Conservation (phyloP, 2,329 filamentous ascomycete genomes). For the Myriangium duriaei region DNA sequence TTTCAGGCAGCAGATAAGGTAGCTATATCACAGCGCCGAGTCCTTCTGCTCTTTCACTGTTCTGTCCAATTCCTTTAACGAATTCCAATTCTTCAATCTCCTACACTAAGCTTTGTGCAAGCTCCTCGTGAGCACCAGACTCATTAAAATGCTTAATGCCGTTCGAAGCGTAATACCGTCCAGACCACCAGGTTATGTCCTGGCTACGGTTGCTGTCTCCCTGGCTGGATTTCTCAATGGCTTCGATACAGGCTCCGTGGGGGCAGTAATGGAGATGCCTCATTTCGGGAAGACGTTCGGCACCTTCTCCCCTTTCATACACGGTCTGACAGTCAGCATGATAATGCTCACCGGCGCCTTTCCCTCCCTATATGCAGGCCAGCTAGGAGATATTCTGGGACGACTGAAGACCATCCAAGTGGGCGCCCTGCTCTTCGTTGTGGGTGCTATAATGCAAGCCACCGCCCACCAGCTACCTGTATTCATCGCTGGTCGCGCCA, state of each 20-base stretch:
- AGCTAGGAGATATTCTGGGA: slow-evolving; percentile 43
- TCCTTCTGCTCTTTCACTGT: too few relatives aligned
- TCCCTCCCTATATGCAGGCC: slow-evolving; percentile 44
- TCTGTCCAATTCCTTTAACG: too few relatives aligned
- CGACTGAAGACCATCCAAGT: slow-evolving; percentile 37
- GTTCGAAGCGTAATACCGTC: background rate
- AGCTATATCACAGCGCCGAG: too few relatives aligned
- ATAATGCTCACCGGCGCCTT: slow-evolving; percentile 45
- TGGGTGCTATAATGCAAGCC: slow-evolving; percentile 43
- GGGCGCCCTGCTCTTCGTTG: slow-evolving; percentile 39
- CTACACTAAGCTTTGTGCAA: too few relatives aligned
- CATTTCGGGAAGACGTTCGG: slow-evolving; percentile 40
- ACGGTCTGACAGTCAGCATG: slow-evolving; percentile 47
- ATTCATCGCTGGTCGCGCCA: slow-evolving; percentile 42
- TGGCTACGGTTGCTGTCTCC: slow-evolving; percentile 13
- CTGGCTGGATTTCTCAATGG: slow-evolving; percentile 16
- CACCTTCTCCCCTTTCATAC: slow-evolving; percentile 37
- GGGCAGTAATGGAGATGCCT: slow-evolving; percentile 47
- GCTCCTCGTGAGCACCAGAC: too few relatives aligned
- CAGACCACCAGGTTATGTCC: slow-evolving; percentile 12
- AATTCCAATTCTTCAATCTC: too few relatives aligned
- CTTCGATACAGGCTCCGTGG: slow-evolving; percentile 43
- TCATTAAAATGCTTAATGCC: background rate
- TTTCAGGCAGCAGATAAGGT: too few relatives aligned
- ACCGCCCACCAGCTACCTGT: slow-evolving; percentile 35